These are phyloP conservation scores for Umbelopsis sp. DNA, from an alignment of 192 early-diverging fungal species.

Conservation along the genomic window DNA sequence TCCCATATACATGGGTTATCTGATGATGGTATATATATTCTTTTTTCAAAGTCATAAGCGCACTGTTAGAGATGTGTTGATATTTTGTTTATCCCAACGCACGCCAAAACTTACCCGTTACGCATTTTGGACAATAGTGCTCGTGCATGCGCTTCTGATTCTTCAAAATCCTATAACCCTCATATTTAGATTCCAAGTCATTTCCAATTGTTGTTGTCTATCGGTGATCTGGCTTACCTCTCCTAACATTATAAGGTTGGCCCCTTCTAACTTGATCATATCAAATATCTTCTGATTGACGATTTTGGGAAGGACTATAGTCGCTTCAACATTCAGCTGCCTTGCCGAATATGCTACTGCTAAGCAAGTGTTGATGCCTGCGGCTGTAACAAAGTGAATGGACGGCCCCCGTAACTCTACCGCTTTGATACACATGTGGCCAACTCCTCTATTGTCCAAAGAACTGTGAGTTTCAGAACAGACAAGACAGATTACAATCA, in stretches of 20 bases:
- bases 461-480: not conserved
- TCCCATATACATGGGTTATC: conserved; percentile 61
- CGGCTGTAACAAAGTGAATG: conserved; percentile 57
- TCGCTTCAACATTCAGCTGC: conserved; percentile 56
- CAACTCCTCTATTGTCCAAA: conserved; percentile 56
- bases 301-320: conserved; percentile 58
- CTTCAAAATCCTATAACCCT: conserved; percentile 39
- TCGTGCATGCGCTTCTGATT: conserved; percentile 45
- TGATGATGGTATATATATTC: conserved; percentile 56
- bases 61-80: not conserved
- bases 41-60: conserved; percentile 8
- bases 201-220: not conserved
- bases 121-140: conserved; percentile 40
- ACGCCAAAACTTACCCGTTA: conserved; percentile 46
- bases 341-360: conserved; percentile 69
- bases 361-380: conserved; percentile 66
- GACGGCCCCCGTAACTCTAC: conserved; percentile 43
- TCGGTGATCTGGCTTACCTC: conserved; percentile 34
- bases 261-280: conserved; percentile 64
- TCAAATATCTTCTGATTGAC: conserved; percentile 50
- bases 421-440: conserved; percentile 58
- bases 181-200: not conserved
- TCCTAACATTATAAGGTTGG: conserved; percentile 47
- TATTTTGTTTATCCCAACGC: not conserved
- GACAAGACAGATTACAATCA: not conserved